These are phyloP conservation scores for Entomortierella lignicola DNA, from an alignment of 192 early-diverging fungal genomes.

Conservation along the genomic window DNA sequence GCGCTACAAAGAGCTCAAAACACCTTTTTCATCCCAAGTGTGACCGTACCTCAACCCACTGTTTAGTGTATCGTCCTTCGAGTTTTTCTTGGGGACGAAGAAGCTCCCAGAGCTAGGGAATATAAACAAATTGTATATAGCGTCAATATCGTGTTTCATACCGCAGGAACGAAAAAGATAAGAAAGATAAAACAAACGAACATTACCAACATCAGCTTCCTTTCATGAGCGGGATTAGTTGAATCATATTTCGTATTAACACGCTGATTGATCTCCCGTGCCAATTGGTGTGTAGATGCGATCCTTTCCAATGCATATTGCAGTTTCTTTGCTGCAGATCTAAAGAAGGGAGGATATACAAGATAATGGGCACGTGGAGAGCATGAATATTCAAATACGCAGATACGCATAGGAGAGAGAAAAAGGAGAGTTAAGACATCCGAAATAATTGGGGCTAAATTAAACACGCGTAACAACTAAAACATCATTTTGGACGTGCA, in stretches of 20 bases:
- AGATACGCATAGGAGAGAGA: background rate
- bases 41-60: slow-evolving; percentile 67
- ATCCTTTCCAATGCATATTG: slow-evolving; percentile 62
- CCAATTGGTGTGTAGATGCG: slow-evolving; percentile 61
- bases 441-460: background rate
- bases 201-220: slow-evolving; percentile 66
- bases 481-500: background rate
- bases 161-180: too few species aligned
- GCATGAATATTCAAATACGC: background rate
- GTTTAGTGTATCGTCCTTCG: slow-evolving; percentile 59
- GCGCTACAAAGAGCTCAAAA: too few species aligned
- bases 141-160: background rate
- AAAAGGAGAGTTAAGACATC: background rate
- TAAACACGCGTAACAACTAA: background rate
- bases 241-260: slow-evolving; percentile 72
- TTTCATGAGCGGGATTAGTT: slow-evolving; percentile 67
- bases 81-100: slow-evolving; percentile 67
- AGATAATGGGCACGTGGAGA: background rate
- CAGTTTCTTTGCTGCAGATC: slow-evolving; percentile 66
- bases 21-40: background rate
- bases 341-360: slow-evolving; percentile 11
- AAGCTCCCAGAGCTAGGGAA: slow-evolving; percentile 68
- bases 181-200: too few species aligned
- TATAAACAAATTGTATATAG: slow-evolving; percentile 4
- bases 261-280: slow-evolving; percentile 68